These are phyloP conservation scores for Zizania latifolia DNA, from an alignment of 176 grass and related monocot genomes.

Conservation along the genomic window DNA sequence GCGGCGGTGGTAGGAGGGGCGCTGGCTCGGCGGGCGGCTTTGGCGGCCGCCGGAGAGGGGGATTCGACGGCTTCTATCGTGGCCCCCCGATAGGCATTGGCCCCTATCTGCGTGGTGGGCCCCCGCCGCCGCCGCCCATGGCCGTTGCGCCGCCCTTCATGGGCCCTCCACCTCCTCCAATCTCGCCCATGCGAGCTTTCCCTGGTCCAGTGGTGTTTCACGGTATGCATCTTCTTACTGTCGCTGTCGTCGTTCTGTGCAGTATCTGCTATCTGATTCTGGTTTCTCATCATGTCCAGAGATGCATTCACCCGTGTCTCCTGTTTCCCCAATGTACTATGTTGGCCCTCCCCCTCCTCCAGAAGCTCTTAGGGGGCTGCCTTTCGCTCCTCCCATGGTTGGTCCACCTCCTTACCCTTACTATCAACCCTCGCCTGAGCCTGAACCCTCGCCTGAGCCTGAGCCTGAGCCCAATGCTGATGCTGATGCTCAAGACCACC, in stretches of 20 bases:
- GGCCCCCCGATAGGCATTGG: conserved; percentile 17
- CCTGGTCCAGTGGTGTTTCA: conserved; percentile 40
- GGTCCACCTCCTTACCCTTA: conserved; percentile 49
- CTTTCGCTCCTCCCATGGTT: conserved; percentile 55
- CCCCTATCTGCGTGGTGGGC: conserved; percentile 38
- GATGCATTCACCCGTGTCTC: conserved; percentile 44
- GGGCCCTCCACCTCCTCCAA: conserved; percentile 25
- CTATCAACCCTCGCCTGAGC: conserved; percentile 15
- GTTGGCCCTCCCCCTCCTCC: conserved; percentile 53
- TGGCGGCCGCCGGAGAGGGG: conserved; percentile 31
- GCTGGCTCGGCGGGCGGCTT: not conserved
- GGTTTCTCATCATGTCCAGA: conserved; percentile 29
- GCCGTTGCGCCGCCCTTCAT: conserved; percentile 36
- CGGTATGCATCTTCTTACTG: no score
- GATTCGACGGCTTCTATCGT: conserved; percentile 45
- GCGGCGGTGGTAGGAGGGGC: conserved; percentile 6
- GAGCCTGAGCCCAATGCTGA: not conserved
- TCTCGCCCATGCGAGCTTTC: conserved; percentile 24
- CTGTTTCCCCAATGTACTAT: conserved; percentile 67
- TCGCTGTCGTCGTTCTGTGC: no score
- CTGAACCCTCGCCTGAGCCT: not conserved
- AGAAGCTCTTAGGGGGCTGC: conserved; percentile 47
- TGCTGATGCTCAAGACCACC: conserved; percentile 15
- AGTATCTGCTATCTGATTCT: no score
- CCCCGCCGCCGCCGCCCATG: conserved; percentile 31